phyloP scores from a whole-genome alignment of 805 yeast species.

The Saccharomycopsis sp. region DNA sequence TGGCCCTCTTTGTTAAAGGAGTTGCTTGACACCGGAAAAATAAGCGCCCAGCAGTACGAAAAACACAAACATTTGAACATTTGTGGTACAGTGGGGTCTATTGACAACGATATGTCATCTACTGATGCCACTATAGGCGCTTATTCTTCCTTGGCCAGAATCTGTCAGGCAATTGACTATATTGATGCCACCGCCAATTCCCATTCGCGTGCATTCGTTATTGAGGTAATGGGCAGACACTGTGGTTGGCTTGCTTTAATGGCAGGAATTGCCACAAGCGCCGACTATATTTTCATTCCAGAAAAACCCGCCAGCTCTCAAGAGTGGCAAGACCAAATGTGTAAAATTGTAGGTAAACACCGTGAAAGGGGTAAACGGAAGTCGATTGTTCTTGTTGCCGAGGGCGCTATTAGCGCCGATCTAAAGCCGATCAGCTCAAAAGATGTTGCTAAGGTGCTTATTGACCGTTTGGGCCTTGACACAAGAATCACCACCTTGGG shows the following conservation, averaged over 20 bases:
- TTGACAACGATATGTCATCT: slow-evolving; percentile 80
- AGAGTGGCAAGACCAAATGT: slow-evolving; percentile 64
- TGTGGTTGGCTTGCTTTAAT: slow-evolving; percentile 84
- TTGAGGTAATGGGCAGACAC: slow-evolving; percentile 86
- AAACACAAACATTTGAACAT: slow-evolving; percentile 54
- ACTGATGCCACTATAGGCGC: slow-evolving; percentile 82
- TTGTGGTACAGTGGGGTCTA: slow-evolving; percentile 76
- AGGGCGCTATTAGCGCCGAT: slow-evolving; percentile 72
- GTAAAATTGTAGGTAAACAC: slow-evolving; percentile 56
- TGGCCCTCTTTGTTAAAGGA: slow-evolving; percentile 70
- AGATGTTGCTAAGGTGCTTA: slow-evolving; percentile 60
- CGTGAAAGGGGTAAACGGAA: slow-evolving; percentile 68
- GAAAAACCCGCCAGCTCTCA: slow-evolving; percentile 63
- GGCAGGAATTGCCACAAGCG: slow-evolving; percentile 77
- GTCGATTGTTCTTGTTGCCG: slow-evolving; percentile 76
- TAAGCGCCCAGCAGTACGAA: slow-evolving; percentile 41
- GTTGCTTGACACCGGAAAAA: slow-evolving; percentile 38
- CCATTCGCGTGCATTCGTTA: slow-evolving; percentile 76
- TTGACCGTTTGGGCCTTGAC: slow-evolving; percentile 60
- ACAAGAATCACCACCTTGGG: slow-evolving; percentile 75
- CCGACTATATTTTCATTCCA: slow-evolving; percentile 76
- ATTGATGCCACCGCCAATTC: slow-evolving; percentile 81
- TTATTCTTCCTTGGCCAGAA: slow-evolving; percentile 68
- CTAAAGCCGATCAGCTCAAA: slow-evolving; percentile 60
- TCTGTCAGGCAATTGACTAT: slow-evolving; percentile 69